Conservation (phyloP, 495 filamentous ascomycete genomes). For the Chaetomidium leptoderma region DNA sequence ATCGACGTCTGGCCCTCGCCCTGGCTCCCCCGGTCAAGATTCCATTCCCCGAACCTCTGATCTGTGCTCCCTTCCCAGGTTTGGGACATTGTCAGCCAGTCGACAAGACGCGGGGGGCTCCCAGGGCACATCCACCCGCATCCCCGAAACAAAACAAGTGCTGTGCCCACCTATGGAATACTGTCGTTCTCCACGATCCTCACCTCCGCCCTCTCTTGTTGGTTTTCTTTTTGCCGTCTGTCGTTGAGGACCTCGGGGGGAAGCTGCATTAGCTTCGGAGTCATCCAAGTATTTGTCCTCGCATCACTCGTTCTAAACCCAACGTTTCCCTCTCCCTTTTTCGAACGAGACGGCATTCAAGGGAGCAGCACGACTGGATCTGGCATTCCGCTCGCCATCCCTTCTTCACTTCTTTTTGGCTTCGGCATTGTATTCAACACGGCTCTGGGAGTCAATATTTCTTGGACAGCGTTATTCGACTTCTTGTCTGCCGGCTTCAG, state of each 20-base stretch:
- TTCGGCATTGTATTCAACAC: neutral
- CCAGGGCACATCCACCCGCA: neutral
- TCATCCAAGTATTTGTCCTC: neutral
- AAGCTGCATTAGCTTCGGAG: slow-evolving; percentile 3
- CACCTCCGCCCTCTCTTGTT: neutral
- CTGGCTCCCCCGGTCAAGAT: neutral
- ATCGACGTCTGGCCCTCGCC: neutral
- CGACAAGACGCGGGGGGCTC: neutral
- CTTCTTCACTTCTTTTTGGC: neutral
- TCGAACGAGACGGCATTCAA: neutral
- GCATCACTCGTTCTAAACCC: neutral
- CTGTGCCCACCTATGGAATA: slow-evolving; percentile 4
- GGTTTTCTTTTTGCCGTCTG: neutral
- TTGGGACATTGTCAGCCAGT: slow-evolving; percentile 6
- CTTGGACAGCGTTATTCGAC: neutral
- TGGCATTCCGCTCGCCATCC: neutral
- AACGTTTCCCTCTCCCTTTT: neutral
- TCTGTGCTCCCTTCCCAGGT: slow-evolving; percentile 1
- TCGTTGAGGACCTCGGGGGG: neutral
- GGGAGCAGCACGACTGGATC: neutral
- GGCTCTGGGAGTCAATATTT: slow-evolving; percentile 9
- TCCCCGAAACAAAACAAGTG: slow-evolving; percentile 21
- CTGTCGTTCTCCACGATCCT: neutral
- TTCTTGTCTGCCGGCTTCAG: neutral
- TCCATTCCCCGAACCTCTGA: neutral